Base-by-base conservation (phyloP, 2,329 filamentous ascomycete species). In the Dryadomyces quercus-mongolicae region DNA sequence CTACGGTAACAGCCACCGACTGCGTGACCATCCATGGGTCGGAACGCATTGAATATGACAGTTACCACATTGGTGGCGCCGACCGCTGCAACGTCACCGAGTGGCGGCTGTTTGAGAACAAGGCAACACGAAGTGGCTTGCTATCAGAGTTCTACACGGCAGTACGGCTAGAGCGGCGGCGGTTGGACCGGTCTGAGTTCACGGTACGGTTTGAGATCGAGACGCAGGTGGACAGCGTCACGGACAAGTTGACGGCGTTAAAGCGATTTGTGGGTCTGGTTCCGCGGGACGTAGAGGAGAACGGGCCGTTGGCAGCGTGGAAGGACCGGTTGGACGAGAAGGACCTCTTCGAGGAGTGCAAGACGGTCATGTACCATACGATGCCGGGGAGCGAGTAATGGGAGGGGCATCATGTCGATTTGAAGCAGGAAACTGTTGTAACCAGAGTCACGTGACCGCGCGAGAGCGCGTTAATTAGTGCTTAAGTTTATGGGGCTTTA, bases 1-100 rank as follows among this genome's bases (percentile, higher is more conserved):
- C 31, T 2, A 49, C 31, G n/a, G 48, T 49, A 16, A 49, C 31
- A 8, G 16, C 48, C 5, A 49, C 48, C 15, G 31, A 49, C 48
- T 22, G 31, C 18, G 42, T 52, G n/a, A 43, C 21, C 16, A 52
- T 52, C 50, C 16, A 45, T 12, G 50, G 50, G 13, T n/a, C 18
- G 13, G 38, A 52, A 38, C 18, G 50, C 18, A 44, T 25, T 9
- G 50, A 52, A 20, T 3, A 18, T 16, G 22, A 44, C 18, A 12
- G 25, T 31, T 31, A 31, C 25, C 25, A 31, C 25, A 31, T 31
- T 10, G 15, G 16, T 45, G 22, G 7, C 43, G 20, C 16, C 9
- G 50, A 52, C 21, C 50, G 42, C 20, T 52, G 42, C 36, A 52
- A 52, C 50, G 42, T 45, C 18, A 40, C 42, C 9, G 50, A 52